Evolutionary conservation across 2,329 filamentous ascomycete genomes (phyloP).

Genomic region (Dactylellina leptospora): DNA sequence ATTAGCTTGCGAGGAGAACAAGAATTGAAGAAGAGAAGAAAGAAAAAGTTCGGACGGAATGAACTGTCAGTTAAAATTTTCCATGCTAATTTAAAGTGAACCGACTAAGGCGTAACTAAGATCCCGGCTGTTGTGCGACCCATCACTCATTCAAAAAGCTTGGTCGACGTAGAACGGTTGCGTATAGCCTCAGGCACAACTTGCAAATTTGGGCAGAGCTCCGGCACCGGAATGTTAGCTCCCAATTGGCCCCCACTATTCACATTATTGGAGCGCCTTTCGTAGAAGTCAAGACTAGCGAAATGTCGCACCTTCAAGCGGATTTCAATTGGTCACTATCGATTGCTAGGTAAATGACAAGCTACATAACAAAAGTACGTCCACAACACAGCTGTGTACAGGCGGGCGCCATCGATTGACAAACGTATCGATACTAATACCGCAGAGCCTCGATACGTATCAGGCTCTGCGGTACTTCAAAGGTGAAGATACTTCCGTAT

Average conservation of each 20-base stretch:
- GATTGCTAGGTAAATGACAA: not conserved
- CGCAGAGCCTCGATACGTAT: no score
- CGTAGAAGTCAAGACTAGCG: not conserved
- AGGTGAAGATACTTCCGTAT: no score
- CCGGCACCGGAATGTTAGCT: not conserved
- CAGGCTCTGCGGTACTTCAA: no score
- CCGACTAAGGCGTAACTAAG: no score
- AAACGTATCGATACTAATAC: not conserved
- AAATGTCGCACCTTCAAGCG: not conserved
- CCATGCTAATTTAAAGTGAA: not conserved
- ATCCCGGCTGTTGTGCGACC: not conserved
- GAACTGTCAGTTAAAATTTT: slow-evolving; percentile 7
- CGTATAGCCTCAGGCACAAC: not conserved
- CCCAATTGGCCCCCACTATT: not conserved
- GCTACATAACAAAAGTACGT: not conserved
- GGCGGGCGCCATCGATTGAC: not conserved
- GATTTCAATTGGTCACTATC: not conserved
- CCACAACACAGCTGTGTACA: not conserved
- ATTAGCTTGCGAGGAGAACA: not conserved
- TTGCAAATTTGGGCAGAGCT: not conserved
- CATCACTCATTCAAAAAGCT: not conserved
- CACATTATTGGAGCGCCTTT: not conserved
- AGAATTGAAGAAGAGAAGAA: not conserved
- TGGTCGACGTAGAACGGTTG: not conserved
- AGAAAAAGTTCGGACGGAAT: slow-evolving; percentile 23